Percentiles rank a stretch among this genome's conserved stretches.
Conservation (phyloP, 2,329 filamentous ascomycete genomes). For the Diplodia corticola region DNA sequence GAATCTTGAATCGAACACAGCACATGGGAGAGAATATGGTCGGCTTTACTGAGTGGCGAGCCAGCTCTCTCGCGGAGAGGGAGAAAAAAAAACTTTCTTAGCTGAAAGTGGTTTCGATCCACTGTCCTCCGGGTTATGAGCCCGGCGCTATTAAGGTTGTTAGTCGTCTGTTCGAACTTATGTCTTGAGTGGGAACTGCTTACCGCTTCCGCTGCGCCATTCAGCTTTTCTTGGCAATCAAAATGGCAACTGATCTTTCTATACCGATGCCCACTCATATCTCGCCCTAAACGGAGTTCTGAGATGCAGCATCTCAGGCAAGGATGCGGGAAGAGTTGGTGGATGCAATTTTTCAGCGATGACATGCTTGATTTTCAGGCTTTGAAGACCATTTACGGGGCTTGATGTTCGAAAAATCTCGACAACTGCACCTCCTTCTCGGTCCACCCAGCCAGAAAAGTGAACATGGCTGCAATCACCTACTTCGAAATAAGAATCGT, state of each 20-base stretch:
- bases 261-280: neutral
- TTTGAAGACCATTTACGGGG: too few species aligned
- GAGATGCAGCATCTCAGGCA: neutral
- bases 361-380: too few species aligned
- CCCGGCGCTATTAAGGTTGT: slow-evolving; percentile 28
- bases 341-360: too few species aligned
- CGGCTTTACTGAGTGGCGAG: neutral
- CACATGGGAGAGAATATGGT: too few species aligned
- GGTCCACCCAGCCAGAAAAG: too few species aligned
- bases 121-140: slow-evolving; percentile 37
- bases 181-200: neutral
- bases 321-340: too few species aligned
- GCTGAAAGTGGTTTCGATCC: slow-evolving; percentile 33
- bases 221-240: neutral
- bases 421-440: too few species aligned
- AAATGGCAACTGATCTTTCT: rapidly evolving
- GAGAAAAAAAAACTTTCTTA: neutral
- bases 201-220: neutral
- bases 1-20: neutral
- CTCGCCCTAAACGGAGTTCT: too few species aligned
- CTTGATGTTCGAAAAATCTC: too few species aligned
- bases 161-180: neutral
- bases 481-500: too few species aligned
- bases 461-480: too few species aligned
- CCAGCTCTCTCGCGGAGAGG: neutral